Base-by-base conservation (phyloP, 139 green algal species). In the Spirogloea muscicola region DNA sequence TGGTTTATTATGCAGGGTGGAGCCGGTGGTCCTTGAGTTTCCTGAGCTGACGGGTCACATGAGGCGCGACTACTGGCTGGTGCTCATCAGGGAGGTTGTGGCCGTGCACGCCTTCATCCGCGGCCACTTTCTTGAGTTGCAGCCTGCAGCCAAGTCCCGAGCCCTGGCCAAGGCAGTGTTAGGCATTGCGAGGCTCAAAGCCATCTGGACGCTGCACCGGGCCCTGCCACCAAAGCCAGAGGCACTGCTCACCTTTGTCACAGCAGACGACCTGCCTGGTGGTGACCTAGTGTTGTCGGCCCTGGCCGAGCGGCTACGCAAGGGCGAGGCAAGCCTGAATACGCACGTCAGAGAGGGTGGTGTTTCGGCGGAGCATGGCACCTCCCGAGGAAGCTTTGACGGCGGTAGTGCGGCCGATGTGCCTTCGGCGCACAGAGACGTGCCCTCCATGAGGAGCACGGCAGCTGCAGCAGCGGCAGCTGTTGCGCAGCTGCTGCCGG, bases 61-160 rank as follows among this genome's bases (percentile, higher is more conserved):
- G 52, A n/a, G 67, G 29, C 37, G 67, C 33, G 49, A 76, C 55
- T 76, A 76, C 39, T 76, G 67, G 67, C 67, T 76, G 21, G 58
- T 33, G 27, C 49, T 66, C 37, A 76, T 76, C 48, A 48, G 49
- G 33, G 67, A 76, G 51, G 66, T 76, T 40, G 25, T 68, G n/a
- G 67, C 67, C 38, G 67, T 76, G 25, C 67, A 76, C 27, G 34
- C 55, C 25, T 76, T 76, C n/a, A 29, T 67, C 7, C 52, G 67
- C 10, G n/a, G 9, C n/a, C 40, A 76, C 67, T 27, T 29, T n/a
- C 67, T 76, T 4, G 67, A 76, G 18, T 48, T 48, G 2, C n/a
- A n/a, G n/a, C n/a, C n/a, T n/a, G 21, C 49, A 13, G 67, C 67
- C 16, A 29, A 33, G 6, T 25, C 27, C 25, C 67, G 66, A 49